Base-by-base conservation (phyloP, 768 basidiomycete genomes). In the Tricholoma bakamatsutake region DNA sequence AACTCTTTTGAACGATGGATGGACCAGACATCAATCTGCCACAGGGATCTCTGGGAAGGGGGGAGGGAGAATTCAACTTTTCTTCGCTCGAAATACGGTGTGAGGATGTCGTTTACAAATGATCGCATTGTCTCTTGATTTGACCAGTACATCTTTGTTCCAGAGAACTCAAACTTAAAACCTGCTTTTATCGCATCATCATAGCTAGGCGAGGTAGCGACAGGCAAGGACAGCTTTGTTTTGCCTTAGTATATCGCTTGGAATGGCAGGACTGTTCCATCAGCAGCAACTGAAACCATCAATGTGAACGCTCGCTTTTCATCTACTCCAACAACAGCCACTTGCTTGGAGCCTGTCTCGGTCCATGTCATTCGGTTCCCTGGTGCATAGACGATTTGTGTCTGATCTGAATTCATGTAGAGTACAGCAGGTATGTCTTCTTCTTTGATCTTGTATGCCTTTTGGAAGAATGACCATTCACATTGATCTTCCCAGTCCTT, bases 301-400 rank as follows among this genome's bases (percentile, higher is more conserved):
- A 67, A 34, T 2, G 73, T 76, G 40, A 74, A 72, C 2, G 40
- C 40, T 18, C 69, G 60, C 59, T 76, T 76, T 24, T 76, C 75
- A 3, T 75, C 72, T 4, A 18, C 35, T 0, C 74, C 71, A n/a
- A 71, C 40, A 4, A 67, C 53, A 1, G 66, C n/a, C 1, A 75
- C 71, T 43, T 76, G 73, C 34, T 69, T 70, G 0, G 67, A 50
- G 0, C 67, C 69, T 8, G 33, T 61, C 31, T 53, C 12, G 0
- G 62, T 62, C 56, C 60, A 74, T 9, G 66, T 73, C 37, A 60
- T 60, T 27, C 61, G 54, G 8, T 59, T 61, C 12, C 68, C 69
- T 11, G 63, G 70, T 3, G 65, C 61, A 40, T 62, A 71, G 0
- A 70, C 50, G 0, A 69, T 52, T 34, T 72, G 64, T 1, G 68